A percentile compares a stretch with the other conserved stretches of the same genome.
Evolutionary conservation across 371 early-diverging fungal species (phyloP).

Genomic region (Smittium mucronatum): DNA sequence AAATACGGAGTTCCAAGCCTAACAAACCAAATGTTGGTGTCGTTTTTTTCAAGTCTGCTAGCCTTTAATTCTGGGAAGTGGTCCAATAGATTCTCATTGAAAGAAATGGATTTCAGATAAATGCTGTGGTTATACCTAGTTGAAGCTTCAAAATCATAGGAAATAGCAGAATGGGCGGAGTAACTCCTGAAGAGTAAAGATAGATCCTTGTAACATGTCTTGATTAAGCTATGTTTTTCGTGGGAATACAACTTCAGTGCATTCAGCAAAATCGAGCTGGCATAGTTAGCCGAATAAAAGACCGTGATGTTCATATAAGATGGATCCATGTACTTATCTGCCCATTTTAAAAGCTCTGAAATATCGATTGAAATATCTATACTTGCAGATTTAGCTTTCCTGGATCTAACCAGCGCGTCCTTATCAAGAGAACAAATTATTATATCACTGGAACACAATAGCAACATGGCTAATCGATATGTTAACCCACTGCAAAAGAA

Average conservation of each 20-base stretch:
- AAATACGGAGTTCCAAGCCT: not conserved
- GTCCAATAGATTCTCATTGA: not conserved
- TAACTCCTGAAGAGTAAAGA: not conserved
- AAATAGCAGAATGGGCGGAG: not conserved
- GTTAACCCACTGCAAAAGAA: not conserved
- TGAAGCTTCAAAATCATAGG: not conserved
- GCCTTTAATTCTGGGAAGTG: not conserved
- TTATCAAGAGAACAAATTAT: not conserved
- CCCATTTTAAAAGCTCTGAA: not conserved
- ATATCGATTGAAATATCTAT: constrained; percentile 1
- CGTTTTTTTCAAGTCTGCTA: not conserved
- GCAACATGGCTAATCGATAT: not conserved
- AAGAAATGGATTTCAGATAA: not conserved
- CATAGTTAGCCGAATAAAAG: not conserved
- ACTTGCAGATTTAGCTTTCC: not conserved
- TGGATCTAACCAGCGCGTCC: not conserved
- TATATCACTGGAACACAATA: not conserved
- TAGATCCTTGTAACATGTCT: not conserved
- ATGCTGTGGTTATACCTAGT: not conserved
- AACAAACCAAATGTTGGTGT: constrained; percentile 3
- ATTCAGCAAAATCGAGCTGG: constrained; percentile 2
- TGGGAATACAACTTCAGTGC: not conserved
- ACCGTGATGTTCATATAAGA: not conserved
- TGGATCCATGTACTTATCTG: not conserved
- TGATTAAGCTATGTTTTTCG: not conserved